A percentile compares a stretch with the other conserved stretches of the same genome.
Evolutionary conservation across 169 alveolate species (phyloP).

Genomic region (Plasmodium coatneyi): DNA sequence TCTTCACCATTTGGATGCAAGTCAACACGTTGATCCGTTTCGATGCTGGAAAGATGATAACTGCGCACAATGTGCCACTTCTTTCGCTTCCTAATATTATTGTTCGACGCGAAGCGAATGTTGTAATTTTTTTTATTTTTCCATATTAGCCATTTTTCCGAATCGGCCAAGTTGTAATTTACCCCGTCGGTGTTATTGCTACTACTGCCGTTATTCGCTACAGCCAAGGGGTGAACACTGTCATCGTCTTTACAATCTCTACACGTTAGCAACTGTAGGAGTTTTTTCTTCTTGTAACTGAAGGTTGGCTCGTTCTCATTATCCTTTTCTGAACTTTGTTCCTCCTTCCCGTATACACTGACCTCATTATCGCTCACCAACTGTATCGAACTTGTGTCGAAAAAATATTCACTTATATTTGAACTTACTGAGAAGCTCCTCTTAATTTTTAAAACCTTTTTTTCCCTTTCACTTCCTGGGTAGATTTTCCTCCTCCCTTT

Average conservation of each 20-base stretch:
- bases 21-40: conserved; percentile 2
- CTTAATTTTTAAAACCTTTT: neutral
- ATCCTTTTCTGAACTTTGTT: neutral
- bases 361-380: neutral
- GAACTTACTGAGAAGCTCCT: conserved; percentile 52
- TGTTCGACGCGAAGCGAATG: neutral
- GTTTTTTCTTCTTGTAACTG: neutral
- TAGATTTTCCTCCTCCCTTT: neutral
- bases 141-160: neutral
- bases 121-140: neutral
- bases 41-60: neutral
- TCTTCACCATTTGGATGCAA: conserved; percentile 33
- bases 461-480: neutral
- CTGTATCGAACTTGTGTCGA: neutral
- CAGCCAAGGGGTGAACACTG: neutral
- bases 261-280: neutral
- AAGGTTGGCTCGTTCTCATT: neutral
- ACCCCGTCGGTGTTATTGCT: neutral
- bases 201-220: neutral
- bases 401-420: conserved; percentile 41
- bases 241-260: neutral
- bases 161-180: neutral
- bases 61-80: neutral
- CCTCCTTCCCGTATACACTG: neutral
- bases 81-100: neutral